Conservation (phyloP, 31 red algal species). For the Endocladia muricata region DNA sequence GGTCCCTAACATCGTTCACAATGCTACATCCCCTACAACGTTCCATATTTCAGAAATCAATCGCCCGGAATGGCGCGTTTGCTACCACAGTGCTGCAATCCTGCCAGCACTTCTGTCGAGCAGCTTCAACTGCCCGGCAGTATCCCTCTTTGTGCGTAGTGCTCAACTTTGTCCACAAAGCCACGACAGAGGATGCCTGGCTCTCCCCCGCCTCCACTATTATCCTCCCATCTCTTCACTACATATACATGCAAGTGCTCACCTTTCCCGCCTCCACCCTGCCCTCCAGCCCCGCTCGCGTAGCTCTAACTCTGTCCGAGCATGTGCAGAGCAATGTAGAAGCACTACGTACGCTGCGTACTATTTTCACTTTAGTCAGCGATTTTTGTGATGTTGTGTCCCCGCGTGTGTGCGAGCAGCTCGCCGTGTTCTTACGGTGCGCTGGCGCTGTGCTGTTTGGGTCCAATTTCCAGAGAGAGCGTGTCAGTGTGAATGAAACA, state of each 20-base stretch:
- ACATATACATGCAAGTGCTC: constrained; percentile 12
- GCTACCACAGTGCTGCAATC: neutral
- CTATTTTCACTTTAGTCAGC: constrained; percentile 30
- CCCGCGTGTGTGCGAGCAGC: neutral
- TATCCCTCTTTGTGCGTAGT: constrained; percentile 2
- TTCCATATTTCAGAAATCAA: too few species aligned
- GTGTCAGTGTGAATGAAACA: constrained; percentile 5
- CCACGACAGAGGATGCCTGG: constrained; percentile 22
- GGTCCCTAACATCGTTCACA: too few species aligned
- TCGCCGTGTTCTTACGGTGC: constrained; percentile 6
- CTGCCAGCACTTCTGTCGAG: constrained; percentile 1
- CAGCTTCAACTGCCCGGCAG: neutral
- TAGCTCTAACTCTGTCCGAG: too few species aligned
- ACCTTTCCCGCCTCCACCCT: neutral
- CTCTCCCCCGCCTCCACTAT: constrained; percentile 2
- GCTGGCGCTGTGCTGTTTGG: constrained; percentile 8
- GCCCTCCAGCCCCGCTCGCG: too few species aligned
- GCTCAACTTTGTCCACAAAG: constrained; percentile 19
- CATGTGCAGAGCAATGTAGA: constrained; percentile 7
- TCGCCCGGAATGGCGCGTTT: neutral
- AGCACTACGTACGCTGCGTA: constrained; percentile 9
- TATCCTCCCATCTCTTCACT: constrained; percentile 13
- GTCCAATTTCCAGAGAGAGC: constrained; percentile 29
- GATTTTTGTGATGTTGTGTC: constrained; percentile 39
- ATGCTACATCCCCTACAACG: too few species aligned